Conservation (phyloP, 257 asterid genomes). For the Verbascum thapsus region DNA sequence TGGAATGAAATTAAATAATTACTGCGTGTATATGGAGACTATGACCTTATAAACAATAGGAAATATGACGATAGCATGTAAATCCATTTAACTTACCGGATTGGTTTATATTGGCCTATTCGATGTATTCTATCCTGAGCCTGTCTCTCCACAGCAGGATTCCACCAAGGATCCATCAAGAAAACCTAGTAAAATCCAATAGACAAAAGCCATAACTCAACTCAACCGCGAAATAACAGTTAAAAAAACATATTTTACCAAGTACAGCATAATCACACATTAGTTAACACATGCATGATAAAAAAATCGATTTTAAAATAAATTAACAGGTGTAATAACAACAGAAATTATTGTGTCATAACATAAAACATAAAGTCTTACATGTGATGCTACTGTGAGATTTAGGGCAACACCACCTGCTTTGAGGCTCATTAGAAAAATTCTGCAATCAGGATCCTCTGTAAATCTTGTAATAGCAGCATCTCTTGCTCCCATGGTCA, state of each 20-base stretch:
- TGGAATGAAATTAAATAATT: not conserved
- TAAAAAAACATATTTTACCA: slow-evolving; percentile 5
- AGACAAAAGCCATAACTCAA: slow-evolving; percentile 24
- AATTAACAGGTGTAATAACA: slow-evolving; percentile 1
- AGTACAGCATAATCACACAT: slow-evolving; percentile 3
- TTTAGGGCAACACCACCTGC: slow-evolving; percentile 99
- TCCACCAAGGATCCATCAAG: slow-evolving; percentile 99
- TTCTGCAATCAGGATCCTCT: slow-evolving; percentile 79
- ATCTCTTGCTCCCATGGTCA: slow-evolving; percentile 84
- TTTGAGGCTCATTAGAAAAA: slow-evolving; percentile 90
- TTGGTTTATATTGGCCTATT: slow-evolving; percentile 92
- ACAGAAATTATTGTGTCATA: slow-evolving; percentile 1
- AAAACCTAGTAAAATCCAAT: slow-evolving; percentile 61
- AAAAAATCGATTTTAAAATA: not conserved
- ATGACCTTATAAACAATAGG: slow-evolving; percentile 2
- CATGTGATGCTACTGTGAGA: slow-evolving; percentile 96
- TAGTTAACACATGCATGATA: slow-evolving; percentile 17
- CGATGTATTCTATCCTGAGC: slow-evolving; percentile 98
- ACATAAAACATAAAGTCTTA: slow-evolving; percentile 34
- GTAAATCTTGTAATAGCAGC: slow-evolving; percentile 76
- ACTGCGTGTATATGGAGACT: not conserved
- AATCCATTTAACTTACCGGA: slow-evolving; percentile 45
- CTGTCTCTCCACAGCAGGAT: slow-evolving; percentile 96
- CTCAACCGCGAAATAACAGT: slow-evolving; percentile 12
- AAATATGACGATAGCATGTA: slow-evolving; percentile 15